Conservation (phyloP, 176 grass and related monocot genomes). For the Tillandsia leiboldiana region DNA sequence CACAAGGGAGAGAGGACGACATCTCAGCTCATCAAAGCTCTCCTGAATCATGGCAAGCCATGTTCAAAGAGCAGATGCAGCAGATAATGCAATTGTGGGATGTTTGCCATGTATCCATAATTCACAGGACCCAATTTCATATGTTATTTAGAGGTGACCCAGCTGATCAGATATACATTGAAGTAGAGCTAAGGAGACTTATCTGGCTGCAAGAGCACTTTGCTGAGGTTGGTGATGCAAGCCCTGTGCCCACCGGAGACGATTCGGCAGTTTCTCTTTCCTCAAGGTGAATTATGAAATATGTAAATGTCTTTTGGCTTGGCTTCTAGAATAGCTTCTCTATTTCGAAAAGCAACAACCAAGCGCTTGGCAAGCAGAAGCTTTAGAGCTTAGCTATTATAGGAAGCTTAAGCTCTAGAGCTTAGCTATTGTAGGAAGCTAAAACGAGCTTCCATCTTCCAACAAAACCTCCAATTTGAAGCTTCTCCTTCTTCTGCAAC, state of each 20-base stretch:
- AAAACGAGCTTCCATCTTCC: too few species aligned
- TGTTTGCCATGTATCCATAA: slow-evolving; percentile 78
- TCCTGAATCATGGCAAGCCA: slow-evolving; percentile 58
- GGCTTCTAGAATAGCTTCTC: too few species aligned
- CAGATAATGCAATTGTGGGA: slow-evolving; percentile 86
- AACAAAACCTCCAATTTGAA: too few species aligned
- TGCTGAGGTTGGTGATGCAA: slow-evolving; percentile 56
- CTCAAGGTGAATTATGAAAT: slow-evolving; percentile 26
- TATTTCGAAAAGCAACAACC: too few species aligned
- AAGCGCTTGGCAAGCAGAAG: too few species aligned
- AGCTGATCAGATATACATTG: slow-evolving; percentile 94
- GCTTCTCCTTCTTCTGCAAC: too few species aligned
- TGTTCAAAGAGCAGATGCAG: slow-evolving; percentile 79
- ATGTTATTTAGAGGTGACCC: slow-evolving; percentile 72
- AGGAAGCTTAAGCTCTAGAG: too few species aligned
- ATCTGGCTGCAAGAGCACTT: slow-evolving; percentile 82
- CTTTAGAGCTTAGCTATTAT: too few species aligned
- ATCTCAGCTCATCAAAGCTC: slow-evolving; percentile 29
- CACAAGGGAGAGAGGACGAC: slow-evolving; percentile 24
- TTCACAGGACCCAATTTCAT: slow-evolving; percentile 92
- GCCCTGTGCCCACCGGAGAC: slow-evolving; percentile 45
- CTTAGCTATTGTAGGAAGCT: too few species aligned
- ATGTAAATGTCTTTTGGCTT: too few species aligned
- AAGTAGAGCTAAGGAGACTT: slow-evolving; percentile 76
- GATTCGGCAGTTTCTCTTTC: slow-evolving; percentile 53